Evolutionary conservation across 805 yeast species (phyloP), one percentile per base, ranked within the genome.

Genomic region (Wickerhamomyces subpelliculosus): DNA sequence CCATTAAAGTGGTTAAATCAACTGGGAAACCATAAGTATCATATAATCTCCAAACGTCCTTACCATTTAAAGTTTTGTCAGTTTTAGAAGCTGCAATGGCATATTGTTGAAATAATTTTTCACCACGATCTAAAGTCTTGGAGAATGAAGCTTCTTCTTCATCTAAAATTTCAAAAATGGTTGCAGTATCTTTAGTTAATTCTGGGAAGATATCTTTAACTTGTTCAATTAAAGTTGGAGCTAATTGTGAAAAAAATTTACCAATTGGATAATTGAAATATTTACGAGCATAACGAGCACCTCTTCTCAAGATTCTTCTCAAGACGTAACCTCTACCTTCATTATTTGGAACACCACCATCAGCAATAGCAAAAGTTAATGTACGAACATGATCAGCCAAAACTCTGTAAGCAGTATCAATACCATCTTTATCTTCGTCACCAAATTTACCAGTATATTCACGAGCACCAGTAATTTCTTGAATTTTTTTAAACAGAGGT

Each of bases 21-120:
- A 88, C 97, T 27, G 99, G 99, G 84, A 93, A 93, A 42, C 99
- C 99, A 58, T 90, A 93, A 11, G 99, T 93, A 55, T 93, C 99
- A 55, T 93, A 93, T 52, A 93, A 72, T 67, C 99, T 79, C 99
- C 99, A 93, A 28, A 93, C 98, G 60, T 90, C 97, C 54, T 76
- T 81, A 61, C 99, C 99, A 35, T 84, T 76, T 45, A 93, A 73
- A 28, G 83, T 75, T 62, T 81, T 88, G 46, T 74, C 76, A 22
- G 83, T 73, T 54, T 80, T 77, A 36, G 82, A 68, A 39, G 97
- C 95, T 52, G 77, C 77, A 36, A 76, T 74, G 32, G 97, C 96
- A 55, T 90, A 93, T 59, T 84, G 85, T 66, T 90, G 96, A 54
- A 93, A 93, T 58, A 93, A 72, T 62, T 85, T 87, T 69, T 93